A percentile compares a stretch with the other conserved stretches of the same genome.
These are phyloP conservation scores for Eucalyptus victrix DNA, from an alignment of 345 rosid genomes.

Conservation along the genomic window DNA sequence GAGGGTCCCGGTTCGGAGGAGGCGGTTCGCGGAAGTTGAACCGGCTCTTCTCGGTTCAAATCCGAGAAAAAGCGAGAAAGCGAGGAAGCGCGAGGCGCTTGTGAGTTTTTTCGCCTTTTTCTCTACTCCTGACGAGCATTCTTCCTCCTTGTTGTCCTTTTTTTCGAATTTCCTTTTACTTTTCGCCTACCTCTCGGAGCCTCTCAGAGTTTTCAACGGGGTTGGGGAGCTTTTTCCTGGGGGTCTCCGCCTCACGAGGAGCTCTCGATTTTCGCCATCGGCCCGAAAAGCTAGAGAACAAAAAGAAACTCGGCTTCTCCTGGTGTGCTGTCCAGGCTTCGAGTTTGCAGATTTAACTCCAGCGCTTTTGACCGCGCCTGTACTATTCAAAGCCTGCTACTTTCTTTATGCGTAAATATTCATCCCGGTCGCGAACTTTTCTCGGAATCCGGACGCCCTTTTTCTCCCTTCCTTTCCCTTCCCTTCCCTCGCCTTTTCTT, in stretches of 20 bases:
- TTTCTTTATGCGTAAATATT: conserved; percentile 17
- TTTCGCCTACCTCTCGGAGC: not conserved
- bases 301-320: conserved; percentile 11
- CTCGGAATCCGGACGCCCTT: conserved; percentile 26
- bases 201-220: not conserved
- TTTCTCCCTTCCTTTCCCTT: not conserved
- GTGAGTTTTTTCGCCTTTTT: not conserved
- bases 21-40: not conserved
- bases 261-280: conserved; percentile 3
- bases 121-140: not conserved
- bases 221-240: not conserved
- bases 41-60: not conserved
- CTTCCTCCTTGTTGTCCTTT: not conserved
- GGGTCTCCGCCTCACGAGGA: not conserved
- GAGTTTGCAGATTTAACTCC: not conserved
- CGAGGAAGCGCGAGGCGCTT: not conserved
- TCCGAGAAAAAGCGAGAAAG: not conserved
- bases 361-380: conserved; percentile 13
- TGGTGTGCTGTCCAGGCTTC: not conserved
- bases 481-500: conserved; percentile 16
- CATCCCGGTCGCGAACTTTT: conserved; percentile 33
- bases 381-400: conserved; percentile 20
- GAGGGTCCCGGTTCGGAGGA: not conserved
- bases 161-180: not conserved
- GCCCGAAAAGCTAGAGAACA: conserved; percentile 4